A percentile compares a stretch with the other conserved stretches of the same genome.
These are phyloP conservation scores for Tetracentron sinense DNA, from an alignment of 164 flowering plant species.

Conservation along the genomic window DNA sequence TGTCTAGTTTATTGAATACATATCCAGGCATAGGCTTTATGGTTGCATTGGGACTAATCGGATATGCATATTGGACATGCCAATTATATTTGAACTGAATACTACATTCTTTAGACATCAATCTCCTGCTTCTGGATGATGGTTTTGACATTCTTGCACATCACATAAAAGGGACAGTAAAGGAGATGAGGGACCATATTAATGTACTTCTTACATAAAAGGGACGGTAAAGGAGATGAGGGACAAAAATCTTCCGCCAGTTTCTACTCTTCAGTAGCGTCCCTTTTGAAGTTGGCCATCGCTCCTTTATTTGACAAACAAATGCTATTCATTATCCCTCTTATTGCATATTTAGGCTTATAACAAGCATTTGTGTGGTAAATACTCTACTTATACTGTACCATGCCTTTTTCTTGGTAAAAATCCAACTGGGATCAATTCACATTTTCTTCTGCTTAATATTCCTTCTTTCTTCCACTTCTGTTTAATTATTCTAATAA, in stretches of 20 bases:
- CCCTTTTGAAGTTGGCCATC: conserved; percentile 40
- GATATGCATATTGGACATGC: no score
- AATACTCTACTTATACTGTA: conserved; percentile 6
- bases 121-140: no score
- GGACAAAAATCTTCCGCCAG: conserved; percentile 33
- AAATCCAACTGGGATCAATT: background rate
- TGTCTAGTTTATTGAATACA: no score
- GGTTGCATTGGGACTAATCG: no score
- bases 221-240: conserved; percentile 39
- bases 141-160: background rate
- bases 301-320: conserved; percentile 55
- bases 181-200: conserved; percentile 77
- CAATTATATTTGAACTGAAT: no score
- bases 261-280: conserved; percentile 36
- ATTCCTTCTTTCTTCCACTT: background rate
- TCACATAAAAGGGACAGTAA: conserved; percentile 62
- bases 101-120: no score
- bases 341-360: conserved; percentile 87
- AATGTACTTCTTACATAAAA: conserved; percentile 69
- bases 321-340: conserved; percentile 80
- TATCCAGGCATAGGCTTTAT: no score
- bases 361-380: conserved; percentile 98
- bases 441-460: background rate
- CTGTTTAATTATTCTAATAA: background rate
- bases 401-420: background rate